phyloP scores from a whole-genome alignment of 2,329 filamentous ascomycete species.

The Magnaporthales sp. region DNA sequence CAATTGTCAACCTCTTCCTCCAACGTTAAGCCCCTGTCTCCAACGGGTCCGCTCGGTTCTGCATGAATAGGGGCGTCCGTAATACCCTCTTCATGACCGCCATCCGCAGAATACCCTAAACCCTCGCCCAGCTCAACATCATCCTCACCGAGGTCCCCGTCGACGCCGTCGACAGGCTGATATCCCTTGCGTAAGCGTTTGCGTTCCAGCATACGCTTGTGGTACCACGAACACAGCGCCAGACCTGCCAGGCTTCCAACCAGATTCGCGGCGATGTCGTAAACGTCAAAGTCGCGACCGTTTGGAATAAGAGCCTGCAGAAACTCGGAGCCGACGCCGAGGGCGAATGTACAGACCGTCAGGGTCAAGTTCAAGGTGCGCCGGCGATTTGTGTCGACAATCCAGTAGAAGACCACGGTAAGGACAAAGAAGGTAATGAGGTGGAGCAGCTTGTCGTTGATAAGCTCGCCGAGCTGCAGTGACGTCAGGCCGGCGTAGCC shows the following conservation, averaged over 20 bases:
- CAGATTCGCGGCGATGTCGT: constrained; percentile 82
- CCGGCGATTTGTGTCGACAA: constrained; percentile 81
- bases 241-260: constrained; percentile 66
- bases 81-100: constrained; percentile 58
- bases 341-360: constrained; percentile 62
- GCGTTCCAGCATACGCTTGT: constrained; percentile 89
- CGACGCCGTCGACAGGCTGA: constrained; percentile 40
- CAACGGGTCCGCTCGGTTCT: constrained; percentile 9
- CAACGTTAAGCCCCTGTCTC: constrained; percentile 32
- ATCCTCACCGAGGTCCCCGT: constrained; percentile 45
- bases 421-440: constrained; percentile 82
- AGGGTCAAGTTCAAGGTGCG: constrained; percentile 79
- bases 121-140: constrained; percentile 73
- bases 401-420: constrained; percentile 90
- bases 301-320: constrained; percentile 69
- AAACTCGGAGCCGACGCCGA: constrained; percentile 69
- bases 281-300: constrained; percentile 63
- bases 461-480: constrained; percentile 42
- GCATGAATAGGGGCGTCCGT: constrained; percentile 18
- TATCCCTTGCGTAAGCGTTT: constrained; percentile 69
- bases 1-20: constrained; percentile 87
- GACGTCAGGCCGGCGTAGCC: constrained; percentile 73
- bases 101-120: constrained; percentile 23
- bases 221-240: constrained; percentile 79
- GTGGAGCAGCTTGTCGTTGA: constrained; percentile 90